phyloP scores from a whole-genome alignment of 1,284 basidiomycete species.

The Cutaneotrichosporon sp. region DNA sequence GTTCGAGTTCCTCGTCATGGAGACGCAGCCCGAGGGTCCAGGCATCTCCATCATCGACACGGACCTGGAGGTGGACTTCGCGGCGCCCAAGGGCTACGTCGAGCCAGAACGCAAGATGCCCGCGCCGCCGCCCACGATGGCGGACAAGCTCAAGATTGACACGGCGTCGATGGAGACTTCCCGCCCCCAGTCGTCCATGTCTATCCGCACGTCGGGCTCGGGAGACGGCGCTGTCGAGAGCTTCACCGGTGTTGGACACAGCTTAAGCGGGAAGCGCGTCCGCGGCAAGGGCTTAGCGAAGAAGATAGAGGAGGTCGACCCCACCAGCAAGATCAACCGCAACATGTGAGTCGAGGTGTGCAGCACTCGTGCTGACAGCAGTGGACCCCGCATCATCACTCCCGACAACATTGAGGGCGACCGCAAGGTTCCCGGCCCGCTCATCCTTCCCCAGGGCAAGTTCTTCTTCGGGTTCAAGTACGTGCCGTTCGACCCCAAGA shows the following conservation, averaged over 20 bases:
- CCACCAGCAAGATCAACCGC: conserved; percentile 80
- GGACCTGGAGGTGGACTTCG: conserved; percentile 73
- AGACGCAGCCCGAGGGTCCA: conserved; percentile 79
- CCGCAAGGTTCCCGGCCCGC: conserved; percentile 79
- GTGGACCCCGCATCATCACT: conserved; percentile 81
- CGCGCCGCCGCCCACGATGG: conserved; percentile 87
- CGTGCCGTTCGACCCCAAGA: conserved; percentile 63
- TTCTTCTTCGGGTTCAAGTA: conserved; percentile 91
- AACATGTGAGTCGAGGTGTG: conserved; percentile 69
- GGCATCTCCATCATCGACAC: conserved; percentile 93
- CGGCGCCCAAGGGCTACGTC: conserved; percentile 65
- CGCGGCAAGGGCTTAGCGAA: conserved; percentile 89
- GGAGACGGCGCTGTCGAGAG: conserved; percentile 69
- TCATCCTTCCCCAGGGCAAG: conserved; percentile 89
- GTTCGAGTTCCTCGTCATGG: conserved; percentile 96
- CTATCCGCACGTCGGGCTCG: conserved; percentile 43
- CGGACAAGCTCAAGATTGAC: conserved; percentile 94
- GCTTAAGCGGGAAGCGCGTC: conserved; percentile 79
- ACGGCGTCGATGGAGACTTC: conserved; percentile 71
- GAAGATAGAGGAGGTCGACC: conserved; percentile 74
- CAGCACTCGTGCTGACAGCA: conserved; percentile 47
- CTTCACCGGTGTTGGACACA: conserved; percentile 91
- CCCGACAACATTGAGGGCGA: conserved; percentile 74
- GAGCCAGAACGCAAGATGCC: conserved; percentile 86
- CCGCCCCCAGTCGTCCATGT: conserved; percentile 64